A percentile compares a stretch with the other conserved stretches of the same genome.
phyloP scores from a whole-genome alignment of 805 yeast species.

The Zygosaccharomyces bisporus region DNA sequence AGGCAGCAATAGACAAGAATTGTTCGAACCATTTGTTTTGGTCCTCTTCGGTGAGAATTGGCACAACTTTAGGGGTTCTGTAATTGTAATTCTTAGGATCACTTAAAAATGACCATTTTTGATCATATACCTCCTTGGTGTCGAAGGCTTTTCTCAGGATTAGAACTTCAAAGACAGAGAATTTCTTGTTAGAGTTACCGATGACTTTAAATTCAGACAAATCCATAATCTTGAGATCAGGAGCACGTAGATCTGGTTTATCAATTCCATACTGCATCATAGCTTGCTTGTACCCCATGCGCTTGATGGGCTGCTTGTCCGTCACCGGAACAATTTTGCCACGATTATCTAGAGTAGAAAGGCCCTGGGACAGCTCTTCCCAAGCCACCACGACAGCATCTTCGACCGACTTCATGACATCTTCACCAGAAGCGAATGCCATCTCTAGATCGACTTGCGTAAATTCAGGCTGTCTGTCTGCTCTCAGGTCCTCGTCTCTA shows the following conservation, averaged over 20 bases:
- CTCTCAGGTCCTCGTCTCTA: slow-evolving; percentile 91
- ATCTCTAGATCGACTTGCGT: slow-evolving; percentile 96
- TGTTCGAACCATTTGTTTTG: slow-evolving; percentile 43
- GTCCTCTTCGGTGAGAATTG: slow-evolving; percentile 44
- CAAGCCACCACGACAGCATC: slow-evolving; percentile 53
- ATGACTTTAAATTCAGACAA: slow-evolving; percentile 41
- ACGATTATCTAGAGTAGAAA: slow-evolving; percentile 33
- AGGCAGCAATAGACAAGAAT: slow-evolving; percentile 33
- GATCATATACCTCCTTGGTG: slow-evolving; percentile 27
- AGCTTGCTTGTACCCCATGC: slow-evolving; percentile 64
- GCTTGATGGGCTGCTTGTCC: slow-evolving; percentile 35
- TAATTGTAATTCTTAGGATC: slow-evolving; percentile 46
- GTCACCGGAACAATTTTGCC: slow-evolving; percentile 22
- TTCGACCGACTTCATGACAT: slow-evolving; percentile 66
- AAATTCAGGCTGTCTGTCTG: slow-evolving; percentile 96
- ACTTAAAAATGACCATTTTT: slow-evolving; percentile 39
- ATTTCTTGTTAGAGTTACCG: slow-evolving; percentile 41
- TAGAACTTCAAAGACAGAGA: slow-evolving; percentile 72
- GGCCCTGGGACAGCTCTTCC: slow-evolving; percentile 41
- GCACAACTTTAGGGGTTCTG: slow-evolving; percentile 56
- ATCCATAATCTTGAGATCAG: slow-evolving; percentile 47
- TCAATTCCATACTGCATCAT: slow-evolving; percentile 80
- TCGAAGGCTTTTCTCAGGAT: slow-evolving; percentile 51
- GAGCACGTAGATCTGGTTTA: slow-evolving; percentile 82
- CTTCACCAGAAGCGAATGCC: slow-evolving; percentile 68